Conservation (phyloP, 805 yeast genomes). For the Lipomyces chichibuensis region DNA sequence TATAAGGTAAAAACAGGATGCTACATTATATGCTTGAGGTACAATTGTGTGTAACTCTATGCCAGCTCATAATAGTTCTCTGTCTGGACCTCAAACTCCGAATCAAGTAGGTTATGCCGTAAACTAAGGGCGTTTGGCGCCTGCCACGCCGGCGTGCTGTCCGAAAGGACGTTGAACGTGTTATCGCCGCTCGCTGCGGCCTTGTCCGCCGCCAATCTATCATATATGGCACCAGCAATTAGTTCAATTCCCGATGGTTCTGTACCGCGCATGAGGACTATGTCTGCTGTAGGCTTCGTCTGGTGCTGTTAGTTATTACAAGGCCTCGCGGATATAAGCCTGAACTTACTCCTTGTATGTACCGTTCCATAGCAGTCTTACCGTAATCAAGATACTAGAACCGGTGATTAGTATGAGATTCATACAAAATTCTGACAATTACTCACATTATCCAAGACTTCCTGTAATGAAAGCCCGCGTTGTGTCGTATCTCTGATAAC, state of each 20-base stretch:
- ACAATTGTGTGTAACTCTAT: slow-evolving; percentile 5
- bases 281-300: slow-evolving; percentile 74
- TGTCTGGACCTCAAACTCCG: slow-evolving; percentile 16
- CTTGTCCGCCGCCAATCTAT: slow-evolving; percentile 29
- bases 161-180: neutral
- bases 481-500: slow-evolving; percentile 27
- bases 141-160: slow-evolving; percentile 14
- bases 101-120: slow-evolving; percentile 16
- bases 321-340: no score
- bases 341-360: slow-evolving; percentile 46
- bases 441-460: slow-evolving; percentile 25
- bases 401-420: neutral
- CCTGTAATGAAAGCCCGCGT: slow-evolving; percentile 16
- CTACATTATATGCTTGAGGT: neutral
- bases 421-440: neutral
- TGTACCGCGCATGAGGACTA: slow-evolving; percentile 72
- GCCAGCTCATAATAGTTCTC: slow-evolving; percentile 29
- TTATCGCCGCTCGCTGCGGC: slow-evolving; percentile 7
- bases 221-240: slow-evolving; percentile 65
- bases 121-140: neutral
- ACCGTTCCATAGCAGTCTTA: slow-evolving; percentile 68
- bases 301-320: slow-evolving; percentile 15
- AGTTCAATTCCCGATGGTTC: slow-evolving; percentile 61
- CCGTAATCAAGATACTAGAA: slow-evolving; percentile 56
- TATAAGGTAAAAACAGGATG: neutral